Conservation (phyloP, 2,329 filamentous ascomycete genomes). For the Cucurbitaria berberidis region DNA sequence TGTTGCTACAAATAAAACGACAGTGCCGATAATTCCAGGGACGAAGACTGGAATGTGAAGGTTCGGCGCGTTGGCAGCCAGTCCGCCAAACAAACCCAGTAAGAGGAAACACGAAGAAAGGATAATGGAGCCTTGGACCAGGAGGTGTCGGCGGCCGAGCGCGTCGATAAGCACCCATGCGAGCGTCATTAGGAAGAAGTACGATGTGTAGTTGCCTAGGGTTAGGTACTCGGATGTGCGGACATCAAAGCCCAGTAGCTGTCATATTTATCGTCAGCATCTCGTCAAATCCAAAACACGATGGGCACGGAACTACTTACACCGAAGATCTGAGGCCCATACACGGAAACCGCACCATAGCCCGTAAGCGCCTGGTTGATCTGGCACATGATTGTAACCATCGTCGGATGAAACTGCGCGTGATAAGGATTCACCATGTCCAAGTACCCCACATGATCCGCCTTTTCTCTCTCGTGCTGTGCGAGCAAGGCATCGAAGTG, state of each 20-base stretch:
- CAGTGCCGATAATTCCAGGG: constrained; percentile 58
- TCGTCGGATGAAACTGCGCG: constrained; percentile 65
- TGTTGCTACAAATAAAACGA: constrained; percentile 63
- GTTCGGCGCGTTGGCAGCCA: constrained; percentile 51
- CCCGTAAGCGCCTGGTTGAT: constrained; percentile 66
- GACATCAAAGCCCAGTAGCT: constrained; percentile 63
- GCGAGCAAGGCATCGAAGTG: constrained; percentile 59
- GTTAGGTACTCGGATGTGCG: constrained; percentile 62
- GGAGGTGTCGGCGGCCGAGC: constrained; percentile 60
- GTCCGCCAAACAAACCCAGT: constrained; percentile 58
- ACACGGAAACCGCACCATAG: constrained; percentile 67
- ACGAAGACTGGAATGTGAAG: constrained; percentile 50
- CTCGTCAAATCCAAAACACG: not conserved
- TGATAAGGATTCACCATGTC: constrained; percentile 64
- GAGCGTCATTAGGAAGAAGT: constrained; percentile 66
- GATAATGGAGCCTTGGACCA: constrained; percentile 60
- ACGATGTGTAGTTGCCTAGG: constrained; percentile 66
- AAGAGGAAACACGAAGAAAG: constrained; percentile 59
- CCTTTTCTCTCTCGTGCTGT: constrained; percentile 58
- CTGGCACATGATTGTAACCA: constrained; percentile 68
- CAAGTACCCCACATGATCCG: constrained; percentile 57
- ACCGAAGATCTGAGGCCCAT: constrained; percentile 68
- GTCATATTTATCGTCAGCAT: constrained; percentile 59
- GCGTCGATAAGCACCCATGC: constrained; percentile 66
- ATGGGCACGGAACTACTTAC: constrained; percentile 18